These are phyloP conservation scores for Crotalaria pallida DNA, from an alignment of 306 rosid genomes.

Conservation along the genomic window DNA sequence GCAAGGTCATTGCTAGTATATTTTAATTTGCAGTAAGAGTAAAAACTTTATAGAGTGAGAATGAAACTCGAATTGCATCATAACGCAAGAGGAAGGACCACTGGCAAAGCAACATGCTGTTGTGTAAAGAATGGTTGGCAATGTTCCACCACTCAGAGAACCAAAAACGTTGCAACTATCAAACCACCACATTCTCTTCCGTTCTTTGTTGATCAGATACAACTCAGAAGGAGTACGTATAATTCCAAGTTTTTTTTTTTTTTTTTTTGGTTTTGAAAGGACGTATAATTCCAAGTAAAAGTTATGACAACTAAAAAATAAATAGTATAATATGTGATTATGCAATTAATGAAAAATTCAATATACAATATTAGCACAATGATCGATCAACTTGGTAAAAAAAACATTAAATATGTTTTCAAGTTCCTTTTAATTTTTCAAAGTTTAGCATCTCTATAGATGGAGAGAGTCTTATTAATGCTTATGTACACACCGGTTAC, in stretches of 20 bases:
- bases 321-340: no score
- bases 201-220: slow-evolving; percentile 32
- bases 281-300: not conserved
- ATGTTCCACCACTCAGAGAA: slow-evolving; percentile 1
- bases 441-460: no score
- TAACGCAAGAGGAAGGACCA: not conserved
- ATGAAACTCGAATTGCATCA: not conserved
- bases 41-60: not conserved
- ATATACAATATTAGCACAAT: no score
- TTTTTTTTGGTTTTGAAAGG: no score
- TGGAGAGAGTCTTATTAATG: not conserved
- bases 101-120: not conserved
- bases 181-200: slow-evolving; percentile 15
- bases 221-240: slow-evolving; percentile 30
- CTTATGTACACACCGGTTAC: not conserved
- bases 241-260: slow-evolving; percentile 18
- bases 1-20: not conserved
- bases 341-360: no score
- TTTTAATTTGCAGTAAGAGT: no score
- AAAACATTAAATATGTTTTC: no score
- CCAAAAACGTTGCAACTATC: not conserved
- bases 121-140: not conserved
- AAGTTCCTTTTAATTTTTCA: no score
- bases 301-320: no score
- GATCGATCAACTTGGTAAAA: no score